phyloP scores from a whole-genome alignment of 2,329 filamentous ascomycete species.

The Botryosphaeria agaves region DNA sequence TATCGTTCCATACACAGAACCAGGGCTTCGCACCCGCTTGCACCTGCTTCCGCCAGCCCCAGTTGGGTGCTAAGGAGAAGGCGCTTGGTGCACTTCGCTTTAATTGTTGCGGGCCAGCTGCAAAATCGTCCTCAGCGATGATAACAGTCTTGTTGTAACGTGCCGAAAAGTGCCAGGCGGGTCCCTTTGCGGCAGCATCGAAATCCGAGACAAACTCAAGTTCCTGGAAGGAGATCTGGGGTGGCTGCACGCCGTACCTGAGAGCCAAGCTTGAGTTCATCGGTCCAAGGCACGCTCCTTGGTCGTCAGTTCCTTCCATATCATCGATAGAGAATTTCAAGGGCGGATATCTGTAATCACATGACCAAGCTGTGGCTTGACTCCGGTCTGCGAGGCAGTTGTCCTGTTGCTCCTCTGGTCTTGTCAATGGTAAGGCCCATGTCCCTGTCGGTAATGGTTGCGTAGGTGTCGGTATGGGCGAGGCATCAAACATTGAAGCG shows the following conservation, averaged over 20 bases:
- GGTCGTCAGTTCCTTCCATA: conserved; percentile 9
- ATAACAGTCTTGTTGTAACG: conserved; percentile 49
- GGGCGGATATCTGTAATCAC: too few relatives aligned
- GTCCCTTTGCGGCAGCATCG: conserved; percentile 37
- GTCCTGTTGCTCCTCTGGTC: background rate
- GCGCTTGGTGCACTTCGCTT: too few relatives aligned
- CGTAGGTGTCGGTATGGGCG: conserved; percentile 33
- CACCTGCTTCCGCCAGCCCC: conserved; percentile 22
- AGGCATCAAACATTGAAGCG: conserved; percentile 21
- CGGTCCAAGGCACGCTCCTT: conserved; percentile 14
- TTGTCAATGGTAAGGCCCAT: background rate
- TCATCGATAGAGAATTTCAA: too few relatives aligned
- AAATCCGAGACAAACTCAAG: conserved; percentile 40
- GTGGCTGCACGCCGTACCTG: conserved; percentile 45
- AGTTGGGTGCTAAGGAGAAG: conserved; percentile 6
- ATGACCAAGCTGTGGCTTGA: conserved; percentile 1
- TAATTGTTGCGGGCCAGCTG: conserved; percentile 11
- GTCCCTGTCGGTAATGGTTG: background rate
- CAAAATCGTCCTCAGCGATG: conserved; percentile 21
- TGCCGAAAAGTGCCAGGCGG: conserved; percentile 45
- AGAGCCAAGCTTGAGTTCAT: conserved; percentile 25
- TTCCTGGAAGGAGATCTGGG: conserved; percentile 28
- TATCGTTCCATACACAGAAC: conserved; percentile 55
- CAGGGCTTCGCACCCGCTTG: conserved; percentile 43
- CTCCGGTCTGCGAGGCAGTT: background rate